A percentile compares a stretch with the other conserved stretches of the same genome.
Conservation (phyloP, 176 grass and related monocot genomes). For the Sorghum bicolor region Sorghum_bicolor_NCBIv3 NC_012873.2:63559501-63560000, state of each 20-base stretch:
- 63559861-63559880: not conserved
- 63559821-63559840: not conserved
- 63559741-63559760: conserved; percentile 83
- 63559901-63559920: not conserved
- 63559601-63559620: conserved; percentile 58
- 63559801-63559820: conserved; percentile 92
- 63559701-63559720: conserved; percentile 87
- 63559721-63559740: conserved; percentile 94
- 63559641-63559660: not conserved
- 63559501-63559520: conserved; percentile 95
- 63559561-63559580: conserved; percentile 63
- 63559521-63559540: conserved; percentile 90
- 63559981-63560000: not conserved
- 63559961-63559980: not conserved
- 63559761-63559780: conserved; percentile 71
- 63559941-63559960: not conserved
- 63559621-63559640: conserved; percentile 23
- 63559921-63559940: not conserved
- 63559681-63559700: conserved; percentile 88
- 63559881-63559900: not conserved
- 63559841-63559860: conserved; percentile 5
- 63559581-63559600: conserved; percentile 96
- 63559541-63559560: conserved; percentile 81
- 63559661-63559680: conserved; percentile 29
- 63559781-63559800: conserved; percentile 70